A percentile compares a stretch with the other conserved stretches of the same genome.
phyloP scores from a whole-genome alignment of 176 grass and related monocot genomes.

The Aechmea fasciata region DNA sequence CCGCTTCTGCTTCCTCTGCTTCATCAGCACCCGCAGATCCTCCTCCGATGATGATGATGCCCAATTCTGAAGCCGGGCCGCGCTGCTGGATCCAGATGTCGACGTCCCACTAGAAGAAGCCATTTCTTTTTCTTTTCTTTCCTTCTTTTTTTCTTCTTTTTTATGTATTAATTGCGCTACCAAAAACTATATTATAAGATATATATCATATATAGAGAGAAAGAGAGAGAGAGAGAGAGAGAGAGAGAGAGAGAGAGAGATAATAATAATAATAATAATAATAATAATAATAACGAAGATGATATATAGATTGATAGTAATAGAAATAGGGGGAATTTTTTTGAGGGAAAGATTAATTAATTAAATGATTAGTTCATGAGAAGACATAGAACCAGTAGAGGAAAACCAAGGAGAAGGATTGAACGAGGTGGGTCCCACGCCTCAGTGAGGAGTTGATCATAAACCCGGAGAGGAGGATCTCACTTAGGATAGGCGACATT shows the following conservation, averaged over 20 bases:
- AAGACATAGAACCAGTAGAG: conserved; percentile 96
- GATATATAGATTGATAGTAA: no score
- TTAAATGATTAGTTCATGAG: conserved; percentile 17
- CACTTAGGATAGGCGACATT: conserved; percentile 51
- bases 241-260: no score
- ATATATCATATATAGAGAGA: background rate
- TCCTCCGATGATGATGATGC: conserved; percentile 16
- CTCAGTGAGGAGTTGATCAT: conserved; percentile 49
- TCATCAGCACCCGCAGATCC: conserved; percentile 38
- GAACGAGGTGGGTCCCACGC: conserved; percentile 69
- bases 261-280: no score
- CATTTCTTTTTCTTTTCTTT: background rate
- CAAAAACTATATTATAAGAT: conserved; percentile 1
- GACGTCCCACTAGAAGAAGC: conserved; percentile 16
- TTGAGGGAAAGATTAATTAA: conserved; percentile 7
- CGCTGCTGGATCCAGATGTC: conserved; percentile 2
- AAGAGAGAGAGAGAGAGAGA: no score
- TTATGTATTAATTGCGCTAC: background rate
- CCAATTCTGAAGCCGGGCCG: background rate
- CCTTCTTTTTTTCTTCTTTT: background rate
- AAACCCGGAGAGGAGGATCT: conserved; percentile 41
- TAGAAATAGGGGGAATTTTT: background rate
- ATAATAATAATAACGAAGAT: background rate
- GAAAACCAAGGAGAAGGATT: conserved; percentile 86
- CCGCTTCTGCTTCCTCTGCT: conserved; percentile 42